phyloP scores from a whole-genome alignment of 2,329 filamentous ascomycete species.

The Bipolaris bicolor region DNA sequence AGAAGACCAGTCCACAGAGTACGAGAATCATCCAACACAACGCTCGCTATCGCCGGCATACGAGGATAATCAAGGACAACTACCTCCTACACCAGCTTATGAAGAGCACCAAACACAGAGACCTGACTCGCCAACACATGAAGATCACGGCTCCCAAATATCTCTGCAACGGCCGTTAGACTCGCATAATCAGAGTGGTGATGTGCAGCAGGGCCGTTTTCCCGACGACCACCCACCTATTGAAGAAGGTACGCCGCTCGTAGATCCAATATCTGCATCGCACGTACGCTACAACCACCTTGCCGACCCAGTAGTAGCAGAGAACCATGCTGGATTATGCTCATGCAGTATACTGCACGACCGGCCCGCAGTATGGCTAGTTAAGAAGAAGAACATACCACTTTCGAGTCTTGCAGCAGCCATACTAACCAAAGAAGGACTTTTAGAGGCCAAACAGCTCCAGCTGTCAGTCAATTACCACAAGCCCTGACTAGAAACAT shows the following conservation, averaged over 20 bases:
- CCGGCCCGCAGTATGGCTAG: conserved; percentile 37
- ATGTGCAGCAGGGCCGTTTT: not conserved
- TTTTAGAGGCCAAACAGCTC: conserved; percentile 32
- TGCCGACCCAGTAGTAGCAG: not conserved
- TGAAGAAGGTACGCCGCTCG: not conserved
- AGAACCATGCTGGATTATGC: conserved; percentile 10
- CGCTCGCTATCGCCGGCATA: not conserved
- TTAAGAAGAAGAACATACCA: conserved; percentile 31
- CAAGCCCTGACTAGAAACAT: not conserved
- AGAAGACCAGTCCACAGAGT: not conserved
- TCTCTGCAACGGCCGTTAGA: not conserved
- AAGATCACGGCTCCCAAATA: not conserved
- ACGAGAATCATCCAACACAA: not conserved
- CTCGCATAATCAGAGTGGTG: not conserved
- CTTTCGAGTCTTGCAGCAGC: conserved; percentile 38
- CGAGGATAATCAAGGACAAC: not conserved
- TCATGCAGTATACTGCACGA: conserved; percentile 33
- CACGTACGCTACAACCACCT: not conserved
- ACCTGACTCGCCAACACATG: not conserved
- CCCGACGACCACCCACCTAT: not conserved
- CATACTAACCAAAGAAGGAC: conserved; percentile 35
- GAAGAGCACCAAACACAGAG: not conserved
- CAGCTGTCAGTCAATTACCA: conserved; percentile 29
- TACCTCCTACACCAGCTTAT: not conserved
- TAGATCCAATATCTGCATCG: not conserved